These are phyloP conservation scores for Fomitopsis pinicola DNA, from an alignment of 1,284 basidiomycete genomes.

Conservation along the genomic window DNA sequence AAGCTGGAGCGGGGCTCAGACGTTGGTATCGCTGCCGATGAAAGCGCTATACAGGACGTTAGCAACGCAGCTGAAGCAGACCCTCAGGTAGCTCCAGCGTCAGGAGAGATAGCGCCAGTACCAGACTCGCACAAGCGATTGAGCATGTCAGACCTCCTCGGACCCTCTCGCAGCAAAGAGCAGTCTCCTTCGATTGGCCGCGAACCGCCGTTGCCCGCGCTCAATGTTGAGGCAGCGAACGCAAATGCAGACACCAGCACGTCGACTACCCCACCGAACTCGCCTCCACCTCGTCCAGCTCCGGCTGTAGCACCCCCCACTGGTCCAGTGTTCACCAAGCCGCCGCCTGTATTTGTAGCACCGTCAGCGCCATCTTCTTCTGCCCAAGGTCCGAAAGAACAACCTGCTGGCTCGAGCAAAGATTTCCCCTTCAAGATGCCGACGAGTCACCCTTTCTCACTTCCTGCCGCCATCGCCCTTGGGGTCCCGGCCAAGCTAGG, in stretches of 20 bases:
- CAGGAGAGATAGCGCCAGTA: conserved; percentile 4
- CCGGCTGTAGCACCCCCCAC: conserved; percentile 31
- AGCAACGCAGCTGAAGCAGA: conserved; percentile 8
- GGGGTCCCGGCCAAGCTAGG: conserved; percentile 36
- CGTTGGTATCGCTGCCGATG: not conserved
- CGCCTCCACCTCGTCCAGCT: conserved; percentile 34
- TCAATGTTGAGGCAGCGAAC: not conserved
- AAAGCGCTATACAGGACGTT: not conserved
- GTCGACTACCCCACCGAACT: conserved; percentile 58
- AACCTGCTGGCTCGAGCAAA: conserved; percentile 11
- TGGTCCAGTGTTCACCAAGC: conserved; percentile 56
- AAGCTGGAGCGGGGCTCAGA: conserved; percentile 32
- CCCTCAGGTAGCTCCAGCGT: not conserved
- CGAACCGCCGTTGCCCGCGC: not conserved
- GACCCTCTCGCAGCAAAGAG: conserved; percentile 7
- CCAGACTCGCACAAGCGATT: conserved; percentile 34
- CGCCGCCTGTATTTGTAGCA: conserved; percentile 49
- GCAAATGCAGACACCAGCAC: conserved; percentile 26
- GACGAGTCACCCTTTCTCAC: conserved; percentile 32
- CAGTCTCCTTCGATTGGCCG: not conserved
- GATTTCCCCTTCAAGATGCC: conserved; percentile 28
- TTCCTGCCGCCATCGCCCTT: conserved; percentile 40
- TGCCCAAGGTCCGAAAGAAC: not conserved
- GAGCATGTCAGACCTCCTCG: conserved; percentile 50
- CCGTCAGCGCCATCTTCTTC: conserved; percentile 19